Evolutionary conservation across 169 alveolate genomes (phyloP).

Genomic region (Besnoitia besnoiti): DNA sequence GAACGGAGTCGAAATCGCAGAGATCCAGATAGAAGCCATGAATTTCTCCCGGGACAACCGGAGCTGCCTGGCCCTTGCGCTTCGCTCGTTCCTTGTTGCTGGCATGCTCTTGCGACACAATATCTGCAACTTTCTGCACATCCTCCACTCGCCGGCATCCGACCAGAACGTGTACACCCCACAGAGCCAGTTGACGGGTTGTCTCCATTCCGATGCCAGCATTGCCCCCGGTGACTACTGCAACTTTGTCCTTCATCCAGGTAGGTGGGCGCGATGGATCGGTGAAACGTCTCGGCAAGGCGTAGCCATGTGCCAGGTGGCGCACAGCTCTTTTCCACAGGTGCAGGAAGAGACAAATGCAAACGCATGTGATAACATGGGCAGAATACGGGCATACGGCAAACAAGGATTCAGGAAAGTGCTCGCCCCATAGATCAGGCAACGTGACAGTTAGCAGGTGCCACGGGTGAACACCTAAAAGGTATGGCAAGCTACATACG

Average conservation of each 20-base stretch:
- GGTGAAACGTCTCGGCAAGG: not conserved
- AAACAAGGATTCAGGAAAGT: not conserved
- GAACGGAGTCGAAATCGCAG: not conserved
- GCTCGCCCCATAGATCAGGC: not conserved
- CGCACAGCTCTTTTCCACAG: not conserved
- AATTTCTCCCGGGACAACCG: not conserved
- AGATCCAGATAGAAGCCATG: not conserved
- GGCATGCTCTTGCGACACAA: not conserved
- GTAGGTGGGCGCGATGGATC: not conserved
- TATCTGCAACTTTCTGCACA: not conserved
- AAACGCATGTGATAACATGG: not conserved
- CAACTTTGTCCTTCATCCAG: conserved; percentile 15
- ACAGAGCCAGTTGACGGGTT: not conserved
- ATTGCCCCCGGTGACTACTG: conserved; percentile 16
- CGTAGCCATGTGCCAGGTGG: not conserved
- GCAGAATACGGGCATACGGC: not conserved
- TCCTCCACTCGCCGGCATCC: conserved; percentile 22
- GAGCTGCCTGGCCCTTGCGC: not conserved
- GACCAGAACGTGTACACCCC: conserved; percentile 2
- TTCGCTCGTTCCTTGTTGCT: not conserved
- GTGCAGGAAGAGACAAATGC: not conserved
- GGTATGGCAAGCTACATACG: not conserved
- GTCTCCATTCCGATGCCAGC: conserved; percentile 30
- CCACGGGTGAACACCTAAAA: not conserved
- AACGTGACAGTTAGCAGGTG: not conserved